These are phyloP conservation scores for Curvularia hawaiiensis DNA, from an alignment of 2,329 filamentous ascomycete species.

Conservation along the genomic window DNA sequence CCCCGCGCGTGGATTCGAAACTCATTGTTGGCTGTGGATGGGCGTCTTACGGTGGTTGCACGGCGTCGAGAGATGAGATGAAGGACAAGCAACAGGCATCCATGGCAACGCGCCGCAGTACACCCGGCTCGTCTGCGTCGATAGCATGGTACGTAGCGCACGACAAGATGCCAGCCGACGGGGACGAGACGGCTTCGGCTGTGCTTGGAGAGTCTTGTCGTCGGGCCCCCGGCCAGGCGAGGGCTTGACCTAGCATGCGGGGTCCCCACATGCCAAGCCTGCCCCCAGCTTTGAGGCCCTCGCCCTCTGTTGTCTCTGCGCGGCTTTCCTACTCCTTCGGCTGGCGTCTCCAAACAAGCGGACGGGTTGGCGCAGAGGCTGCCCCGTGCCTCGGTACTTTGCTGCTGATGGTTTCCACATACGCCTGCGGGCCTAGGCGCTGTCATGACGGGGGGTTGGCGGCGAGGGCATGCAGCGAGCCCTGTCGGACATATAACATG, in stretches of 20 bases:
- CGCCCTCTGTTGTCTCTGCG: conserved; percentile 18
- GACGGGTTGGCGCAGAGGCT: conserved; percentile 13
- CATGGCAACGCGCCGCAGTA: conserved; percentile 9
- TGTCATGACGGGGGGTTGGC: conserved; percentile 14
- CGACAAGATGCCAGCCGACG: conserved; percentile 15
- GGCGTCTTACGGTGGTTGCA: conserved; percentile 4
- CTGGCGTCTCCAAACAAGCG: not conserved
- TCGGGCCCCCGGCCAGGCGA: conserved; percentile 14
- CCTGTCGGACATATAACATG: conserved; percentile 6
- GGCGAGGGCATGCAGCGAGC: not conserved
- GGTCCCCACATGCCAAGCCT: conserved; percentile 38
- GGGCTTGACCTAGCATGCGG: conserved; percentile 27
- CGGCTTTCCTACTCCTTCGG: conserved; percentile 6
- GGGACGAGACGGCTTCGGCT: conserved; percentile 8
- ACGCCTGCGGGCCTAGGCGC: conserved; percentile 8
- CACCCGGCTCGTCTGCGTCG: conserved; percentile 10
- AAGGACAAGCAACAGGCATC: conserved; percentile 15
- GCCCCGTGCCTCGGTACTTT: conserved; percentile 36
- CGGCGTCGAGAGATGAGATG: conserved; percentile 11
- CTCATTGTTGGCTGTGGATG: conserved; percentile 7
- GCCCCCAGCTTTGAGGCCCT: conserved; percentile 26
- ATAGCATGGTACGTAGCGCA: conserved; percentile 10
- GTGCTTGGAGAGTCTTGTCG: conserved; percentile 22
- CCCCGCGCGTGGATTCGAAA: conserved; percentile 13
- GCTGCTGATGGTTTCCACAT: not conserved